Conservation (phyloP, 1,284 basidiomycete genomes). For the Pascua guehoae region DNA sequence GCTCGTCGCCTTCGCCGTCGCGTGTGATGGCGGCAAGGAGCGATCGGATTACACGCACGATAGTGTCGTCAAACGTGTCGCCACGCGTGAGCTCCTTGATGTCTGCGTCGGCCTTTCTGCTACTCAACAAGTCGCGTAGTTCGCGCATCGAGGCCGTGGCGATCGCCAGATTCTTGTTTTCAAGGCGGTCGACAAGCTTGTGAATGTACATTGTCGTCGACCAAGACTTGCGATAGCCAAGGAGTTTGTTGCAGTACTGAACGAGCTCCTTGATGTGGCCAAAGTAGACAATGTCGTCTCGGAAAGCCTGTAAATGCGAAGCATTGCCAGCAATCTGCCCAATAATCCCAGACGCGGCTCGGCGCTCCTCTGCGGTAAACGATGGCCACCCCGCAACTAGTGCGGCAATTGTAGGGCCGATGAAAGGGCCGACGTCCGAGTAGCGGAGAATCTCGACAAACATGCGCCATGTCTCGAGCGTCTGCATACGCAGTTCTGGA, state of each 20-base stretch:
- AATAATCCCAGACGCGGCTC: constrained; percentile 62
- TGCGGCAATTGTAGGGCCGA: constrained; percentile 84
- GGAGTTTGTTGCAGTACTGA: constrained; percentile 55
- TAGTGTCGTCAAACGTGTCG: constrained; percentile 76
- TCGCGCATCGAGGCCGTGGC: constrained; percentile 73
- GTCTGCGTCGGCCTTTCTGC: constrained; percentile 51
- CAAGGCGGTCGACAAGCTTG: constrained; percentile 68
- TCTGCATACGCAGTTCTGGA: constrained; percentile 69
- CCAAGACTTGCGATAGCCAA: constrained; percentile 55
- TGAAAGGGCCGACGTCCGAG: constrained; percentile 73
- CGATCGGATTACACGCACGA: constrained; percentile 67
- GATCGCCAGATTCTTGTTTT: constrained; percentile 79
- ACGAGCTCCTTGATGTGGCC: constrained; percentile 65
- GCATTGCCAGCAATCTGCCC: constrained; percentile 69
- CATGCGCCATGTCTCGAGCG: constrained; percentile 74
- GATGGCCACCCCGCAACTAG: constrained; percentile 71
- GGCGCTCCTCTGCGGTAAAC: constrained; percentile 59
- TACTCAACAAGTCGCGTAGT: constrained; percentile 63
- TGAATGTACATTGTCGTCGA: constrained; percentile 60
- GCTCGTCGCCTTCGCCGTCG: constrained; percentile 63
- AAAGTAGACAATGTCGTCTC: constrained; percentile 77
- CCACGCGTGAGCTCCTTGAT: constrained; percentile 68
- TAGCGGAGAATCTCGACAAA: constrained; percentile 71
- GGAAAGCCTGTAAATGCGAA: constrained; percentile 51
- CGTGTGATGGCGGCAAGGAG: constrained; percentile 70